Percentiles rank a stretch among this genome's conserved stretches.
phyloP scores from a whole-genome alignment of 768 basidiomycete species.

The Lactarius akahatsu region DNA sequence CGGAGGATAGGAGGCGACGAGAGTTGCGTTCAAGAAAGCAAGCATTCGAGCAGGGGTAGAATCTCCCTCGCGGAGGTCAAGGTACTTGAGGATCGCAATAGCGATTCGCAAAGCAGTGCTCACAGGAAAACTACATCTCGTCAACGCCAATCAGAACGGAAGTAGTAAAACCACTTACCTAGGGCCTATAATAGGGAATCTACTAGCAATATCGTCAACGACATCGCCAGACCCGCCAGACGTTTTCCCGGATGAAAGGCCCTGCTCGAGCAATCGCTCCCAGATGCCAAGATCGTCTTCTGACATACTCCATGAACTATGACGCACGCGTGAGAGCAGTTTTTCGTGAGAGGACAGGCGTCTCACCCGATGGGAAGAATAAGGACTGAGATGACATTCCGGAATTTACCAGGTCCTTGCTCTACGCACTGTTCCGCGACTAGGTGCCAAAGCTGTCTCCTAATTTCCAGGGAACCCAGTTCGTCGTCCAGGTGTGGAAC shows the following conservation, averaged over 20 bases:
- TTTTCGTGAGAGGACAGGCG: not conserved
- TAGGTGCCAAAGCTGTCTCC: slow-evolving; percentile 21
- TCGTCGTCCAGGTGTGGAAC: slow-evolving; percentile 13
- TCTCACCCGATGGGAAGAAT: slow-evolving; percentile 18
- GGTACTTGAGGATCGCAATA: slow-evolving; percentile 10
- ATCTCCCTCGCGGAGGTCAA: slow-evolving; percentile 11
- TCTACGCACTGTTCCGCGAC: not conserved
- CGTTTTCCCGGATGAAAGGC: not conserved
- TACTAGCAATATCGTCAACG: slow-evolving; percentile 11
- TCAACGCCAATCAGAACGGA: not conserved
- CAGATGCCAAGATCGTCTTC: slow-evolving; percentile 21
- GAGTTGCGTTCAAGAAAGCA: slow-evolving; percentile 5
- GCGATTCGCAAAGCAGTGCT: slow-evolving; percentile 14
- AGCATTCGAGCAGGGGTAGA: not conserved
- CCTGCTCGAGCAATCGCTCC: slow-evolving; percentile 15
- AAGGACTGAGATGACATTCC: slow-evolving; percentile 1
- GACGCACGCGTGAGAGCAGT: not conserved
- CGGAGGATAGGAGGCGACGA: slow-evolving; percentile 19
- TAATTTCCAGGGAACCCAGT: slow-evolving; percentile 8
- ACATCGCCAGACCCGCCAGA: not conserved
- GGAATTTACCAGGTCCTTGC: not conserved
- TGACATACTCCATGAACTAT: slow-evolving; percentile 24
- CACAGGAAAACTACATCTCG: slow-evolving; percentile 11
- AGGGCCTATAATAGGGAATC: slow-evolving; percentile 10
- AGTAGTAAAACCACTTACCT: not conserved